Evolutionary conservation across 2,329 filamentous ascomycete species (phyloP).

Genomic region (Penicillium brasilianum): DNA sequence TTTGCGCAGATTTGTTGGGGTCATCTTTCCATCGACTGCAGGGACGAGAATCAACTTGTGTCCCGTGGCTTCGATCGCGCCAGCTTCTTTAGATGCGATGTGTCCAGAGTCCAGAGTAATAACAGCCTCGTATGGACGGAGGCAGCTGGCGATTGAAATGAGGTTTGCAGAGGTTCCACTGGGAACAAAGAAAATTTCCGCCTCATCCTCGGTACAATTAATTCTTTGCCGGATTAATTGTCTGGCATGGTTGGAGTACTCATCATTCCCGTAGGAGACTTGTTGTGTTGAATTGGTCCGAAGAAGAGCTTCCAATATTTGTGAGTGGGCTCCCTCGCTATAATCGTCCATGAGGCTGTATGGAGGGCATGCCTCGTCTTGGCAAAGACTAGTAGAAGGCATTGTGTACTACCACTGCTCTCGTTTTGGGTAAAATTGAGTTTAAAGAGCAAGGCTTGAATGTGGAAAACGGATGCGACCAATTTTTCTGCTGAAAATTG

Average conservation of each 20-base stretch:
- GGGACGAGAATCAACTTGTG: slow-evolving; percentile 59
- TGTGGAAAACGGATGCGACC: not conserved
- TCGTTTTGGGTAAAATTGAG: slow-evolving; percentile 2
- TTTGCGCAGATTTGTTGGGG: slow-evolving; percentile 48
- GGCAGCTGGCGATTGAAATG: slow-evolving; percentile 58
- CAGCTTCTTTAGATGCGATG: slow-evolving; percentile 57
- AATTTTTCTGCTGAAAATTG: not conserved
- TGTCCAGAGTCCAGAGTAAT: slow-evolving; percentile 58
- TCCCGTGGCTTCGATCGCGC: slow-evolving; percentile 57
- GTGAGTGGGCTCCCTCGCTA: slow-evolving; percentile 58
- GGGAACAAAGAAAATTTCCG: slow-evolving; percentile 58
- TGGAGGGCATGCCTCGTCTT: slow-evolving; percentile 32
- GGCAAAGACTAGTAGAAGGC: slow-evolving; percentile 32
- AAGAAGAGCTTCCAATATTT: slow-evolving; percentile 55
- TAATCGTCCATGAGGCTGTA: slow-evolving; percentile 60
- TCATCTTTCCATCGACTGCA: slow-evolving; percentile 55
- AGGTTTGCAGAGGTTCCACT: slow-evolving; percentile 59
- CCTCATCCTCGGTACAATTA: slow-evolving; percentile 39
- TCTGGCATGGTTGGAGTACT: slow-evolving; percentile 51
- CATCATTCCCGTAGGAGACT: slow-evolving; percentile 54
- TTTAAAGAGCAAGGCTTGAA: not conserved
- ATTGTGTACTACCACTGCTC: slow-evolving; percentile 18
- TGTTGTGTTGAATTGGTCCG: slow-evolving; percentile 54
- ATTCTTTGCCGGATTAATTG: slow-evolving; percentile 47
- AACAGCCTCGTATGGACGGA: slow-evolving; percentile 58